A percentile compares a stretch with the other conserved stretches of the same genome.
phyloP scores from a whole-genome alignment of 345 rosid genomes.

The Citrus sinensis region DVS_A1.0 CM039169.1:1330001-1330500 shows the following conservation, averaged over 20 bases:
- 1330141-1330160: not conserved
- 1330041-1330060: not conserved
- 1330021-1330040: conserved; percentile 38
- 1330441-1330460: conserved; percentile 6
- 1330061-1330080: conserved; percentile 2
- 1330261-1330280: conserved; percentile 49
- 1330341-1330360: conserved; percentile 6
- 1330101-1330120: conserved; percentile 15
- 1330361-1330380: conserved; percentile 4
- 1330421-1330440: conserved; percentile 37
- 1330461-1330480: conserved; percentile 16
- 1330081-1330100: conserved; percentile 6
- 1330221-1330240: conserved; percentile 54
- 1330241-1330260: conserved; percentile 51
- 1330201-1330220: conserved; percentile 8
- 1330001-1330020: conserved; percentile 47
- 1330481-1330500: conserved; percentile 23
- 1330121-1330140: conserved; percentile 9
- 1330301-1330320: conserved; percentile 21
- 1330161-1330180: conserved; percentile 28
- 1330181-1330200: conserved; percentile 20
- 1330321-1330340: conserved; percentile 7
- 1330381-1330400: conserved; percentile 8
- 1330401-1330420: conserved; percentile 26
- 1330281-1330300: conserved; percentile 46